Evolutionary conservation across 345 rosid genomes (phyloP).

Genomic region (Aurinia saxatilis): DNA sequence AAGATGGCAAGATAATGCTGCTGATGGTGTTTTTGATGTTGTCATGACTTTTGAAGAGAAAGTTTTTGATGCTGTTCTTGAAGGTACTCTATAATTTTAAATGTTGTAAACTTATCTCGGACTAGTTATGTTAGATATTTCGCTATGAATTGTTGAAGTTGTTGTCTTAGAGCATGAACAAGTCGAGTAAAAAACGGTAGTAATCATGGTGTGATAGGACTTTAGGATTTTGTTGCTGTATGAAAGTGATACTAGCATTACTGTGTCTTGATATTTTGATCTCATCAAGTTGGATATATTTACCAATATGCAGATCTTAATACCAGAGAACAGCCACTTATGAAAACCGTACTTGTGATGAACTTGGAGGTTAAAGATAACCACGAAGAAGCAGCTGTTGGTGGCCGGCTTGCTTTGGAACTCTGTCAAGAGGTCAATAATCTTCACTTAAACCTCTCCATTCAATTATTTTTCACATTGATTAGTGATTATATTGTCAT

Average conservation of each 20-base stretch:
- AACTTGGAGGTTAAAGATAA: conserved; percentile 97
- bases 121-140: not conserved
- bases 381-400: conserved; percentile 93
- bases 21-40: conserved; percentile 76
- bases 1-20: conserved; percentile 92
- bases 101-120: not conserved
- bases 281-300: not conserved
- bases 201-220: not conserved
- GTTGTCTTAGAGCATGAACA: not conserved
- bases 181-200: too few relatives aligned
- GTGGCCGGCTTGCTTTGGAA: conserved; percentile 77
- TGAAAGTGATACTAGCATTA: not conserved
- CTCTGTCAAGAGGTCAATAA: conserved; percentile 69
- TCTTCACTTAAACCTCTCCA: too few relatives aligned
- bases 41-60: conserved; percentile 86
- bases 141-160: not conserved
- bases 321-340: conserved; percentile 60
- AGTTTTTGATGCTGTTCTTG: conserved; percentile 83
- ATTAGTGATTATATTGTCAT: not conserved
- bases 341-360: conserved; percentile 72
- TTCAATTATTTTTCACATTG: not conserved
- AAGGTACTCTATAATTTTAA: conserved; percentile 36
- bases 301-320: conserved; percentile 58
- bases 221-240: not conserved
- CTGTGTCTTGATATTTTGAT: not conserved